Conservation (phyloP, 2,329 filamentous ascomycete species). For the Trichoderma atroviride region DNA sequence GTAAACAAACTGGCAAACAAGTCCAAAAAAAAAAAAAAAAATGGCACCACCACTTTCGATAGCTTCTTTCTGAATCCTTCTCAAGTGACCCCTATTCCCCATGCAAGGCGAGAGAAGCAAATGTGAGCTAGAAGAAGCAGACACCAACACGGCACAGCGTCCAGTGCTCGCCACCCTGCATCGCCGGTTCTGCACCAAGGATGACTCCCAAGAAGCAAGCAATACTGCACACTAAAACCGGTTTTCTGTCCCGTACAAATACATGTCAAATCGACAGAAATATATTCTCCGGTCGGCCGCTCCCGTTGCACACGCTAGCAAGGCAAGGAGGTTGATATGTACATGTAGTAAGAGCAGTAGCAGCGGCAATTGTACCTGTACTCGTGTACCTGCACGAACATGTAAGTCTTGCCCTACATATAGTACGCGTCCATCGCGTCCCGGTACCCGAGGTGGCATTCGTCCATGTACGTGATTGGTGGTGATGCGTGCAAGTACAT, state of each 20-base stretch:
- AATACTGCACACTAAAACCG: background rate
- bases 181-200: background rate
- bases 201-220: background rate
- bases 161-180: background rate
- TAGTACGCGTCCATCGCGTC: constrained; percentile 9
- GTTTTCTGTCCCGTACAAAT: background rate
- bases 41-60: background rate
- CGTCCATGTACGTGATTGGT: constrained; percentile 11
- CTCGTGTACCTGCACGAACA: background rate
- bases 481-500: constrained; percentile 15
- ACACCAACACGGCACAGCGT: background rate
- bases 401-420: background rate
- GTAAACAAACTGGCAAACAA: background rate
- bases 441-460: background rate
- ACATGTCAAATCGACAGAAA: background rate
- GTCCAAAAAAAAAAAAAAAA: too few species aligned
- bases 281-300: constrained; percentile 18
- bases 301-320: constrained; percentile 7
- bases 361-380: background rate
- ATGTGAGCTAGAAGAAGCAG: background rate
- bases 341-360: background rate
- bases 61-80: background rate
- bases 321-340: constrained; percentile 2
- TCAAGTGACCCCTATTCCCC: too few species aligned
- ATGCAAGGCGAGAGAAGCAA: background rate